A percentile compares a stretch with the other conserved stretches of the same genome.
These are phyloP conservation scores for Aureobasidium sp. DNA, from an alignment of 2,329 filamentous ascomycete species.

Conservation along the genomic window DNA sequence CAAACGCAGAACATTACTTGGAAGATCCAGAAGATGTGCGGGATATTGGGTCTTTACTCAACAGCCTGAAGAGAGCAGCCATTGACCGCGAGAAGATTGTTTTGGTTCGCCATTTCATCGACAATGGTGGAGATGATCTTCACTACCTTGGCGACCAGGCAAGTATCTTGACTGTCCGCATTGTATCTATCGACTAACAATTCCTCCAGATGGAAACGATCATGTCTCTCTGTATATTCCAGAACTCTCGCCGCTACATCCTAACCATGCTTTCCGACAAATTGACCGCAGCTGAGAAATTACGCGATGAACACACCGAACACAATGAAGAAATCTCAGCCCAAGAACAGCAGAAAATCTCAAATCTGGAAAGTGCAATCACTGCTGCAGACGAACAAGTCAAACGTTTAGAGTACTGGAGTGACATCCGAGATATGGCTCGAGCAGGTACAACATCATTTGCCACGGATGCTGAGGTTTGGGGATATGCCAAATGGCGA, in stretches of 20 bases:
- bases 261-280: conserved; percentile 72
- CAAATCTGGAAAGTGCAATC: conserved; percentile 78
- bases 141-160: conserved; percentile 73
- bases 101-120: conserved; percentile 83
- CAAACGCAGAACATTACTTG: conserved; percentile 50
- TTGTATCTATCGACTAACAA: conserved; percentile 29
- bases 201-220: conserved; percentile 80
- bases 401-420: conserved; percentile 87
- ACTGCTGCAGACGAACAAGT: conserved; percentile 84
- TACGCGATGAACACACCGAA: conserved; percentile 52
- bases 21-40: conserved; percentile 60
- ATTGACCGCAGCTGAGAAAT: conserved; percentile 60
- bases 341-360: conserved; percentile 58
- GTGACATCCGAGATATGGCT: conserved; percentile 63
- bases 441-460: conserved; percentile 39
- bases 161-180: conserved; percentile 31
- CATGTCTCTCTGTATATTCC: conserved; percentile 90
- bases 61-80: conserved; percentile 70
- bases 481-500: conserved; percentile 40
- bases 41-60: conserved; percentile 75
- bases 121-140: conserved; percentile 79
- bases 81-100: conserved; percentile 96
- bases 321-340: conserved; percentile 46
- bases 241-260: conserved; percentile 83
- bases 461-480: conserved; percentile 37